These are phyloP conservation scores for Lentinula sp. DNA, from an alignment of 768 basidiomycete species.

Conservation along the genomic window DNA sequence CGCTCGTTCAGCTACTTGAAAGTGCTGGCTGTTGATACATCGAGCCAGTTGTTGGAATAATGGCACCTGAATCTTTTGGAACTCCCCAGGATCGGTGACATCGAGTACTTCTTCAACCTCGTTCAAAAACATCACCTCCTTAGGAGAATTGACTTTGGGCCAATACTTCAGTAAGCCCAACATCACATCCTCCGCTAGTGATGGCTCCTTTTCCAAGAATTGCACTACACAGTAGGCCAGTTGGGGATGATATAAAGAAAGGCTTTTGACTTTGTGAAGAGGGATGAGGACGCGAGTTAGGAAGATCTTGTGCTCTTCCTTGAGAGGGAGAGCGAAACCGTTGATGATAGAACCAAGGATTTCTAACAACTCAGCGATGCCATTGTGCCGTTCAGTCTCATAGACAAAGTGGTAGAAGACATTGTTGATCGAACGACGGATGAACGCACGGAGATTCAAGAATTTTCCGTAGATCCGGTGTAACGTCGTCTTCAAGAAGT, in stretches of 20 bases:
- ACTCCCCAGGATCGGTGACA: slow-evolving; percentile 94
- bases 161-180: slow-evolving; percentile 94
- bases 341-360: slow-evolving; percentile 99
- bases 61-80: slow-evolving; percentile 90
- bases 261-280: slow-evolving; percentile 94
- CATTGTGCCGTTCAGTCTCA: slow-evolving; percentile 98
- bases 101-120: slow-evolving; percentile 99
- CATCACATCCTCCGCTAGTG: slow-evolving; percentile 92
- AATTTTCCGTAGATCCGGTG: slow-evolving; percentile 99
- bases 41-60: slow-evolving; percentile 92
- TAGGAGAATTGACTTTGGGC: slow-evolving; percentile 99
- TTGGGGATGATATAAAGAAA: slow-evolving; percentile 99
- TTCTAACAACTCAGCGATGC: slow-evolving; percentile 96
- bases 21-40: slow-evolving; percentile 99
- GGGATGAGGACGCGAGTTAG: slow-evolving; percentile 91
- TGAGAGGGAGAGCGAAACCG: slow-evolving; percentile 94
- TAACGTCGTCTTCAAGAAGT: slow-evolving; percentile 97
- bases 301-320: slow-evolving; percentile 99
- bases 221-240: slow-evolving; percentile 98
- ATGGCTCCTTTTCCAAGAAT: slow-evolving; percentile 93
- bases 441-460: slow-evolving; percentile 96
- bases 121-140: slow-evolving; percentile 99
- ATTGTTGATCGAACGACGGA: slow-evolving; percentile 98
- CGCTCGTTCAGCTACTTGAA: slow-evolving; percentile 98
- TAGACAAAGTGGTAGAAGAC: slow-evolving; percentile 99